Percentiles rank a stretch among this genome's conserved stretches.
phyloP scores from a whole-genome alignment of 164 flowering plant genomes.

The Paratinospora sagittata region DNA sequence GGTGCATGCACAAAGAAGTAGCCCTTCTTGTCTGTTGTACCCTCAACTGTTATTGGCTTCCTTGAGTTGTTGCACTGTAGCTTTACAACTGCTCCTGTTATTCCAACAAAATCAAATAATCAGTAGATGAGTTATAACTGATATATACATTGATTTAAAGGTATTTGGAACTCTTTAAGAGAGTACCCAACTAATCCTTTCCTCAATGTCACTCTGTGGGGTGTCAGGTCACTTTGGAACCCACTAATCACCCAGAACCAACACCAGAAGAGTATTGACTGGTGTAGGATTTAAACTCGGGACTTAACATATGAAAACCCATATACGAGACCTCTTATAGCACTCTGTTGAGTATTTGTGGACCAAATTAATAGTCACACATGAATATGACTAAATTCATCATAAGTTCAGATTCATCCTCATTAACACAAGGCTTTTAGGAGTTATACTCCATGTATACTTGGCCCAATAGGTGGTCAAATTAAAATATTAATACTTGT shows the following conservation, averaged over 20 bases:
- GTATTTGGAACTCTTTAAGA: neutral
- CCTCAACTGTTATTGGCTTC: slow-evolving; percentile 13
- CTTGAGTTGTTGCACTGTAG: slow-evolving; percentile 56
- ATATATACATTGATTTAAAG: neutral
- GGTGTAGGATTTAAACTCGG: too few relatives aligned
- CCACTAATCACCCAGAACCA: neutral
- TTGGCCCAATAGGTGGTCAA: too few relatives aligned
- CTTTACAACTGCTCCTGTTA: slow-evolving; percentile 54
- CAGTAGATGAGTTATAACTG: neutral
- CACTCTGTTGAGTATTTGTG: too few relatives aligned
- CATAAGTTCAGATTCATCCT: too few relatives aligned
- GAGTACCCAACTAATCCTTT: neutral
- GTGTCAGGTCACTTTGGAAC: neutral
- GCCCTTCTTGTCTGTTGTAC: slow-evolving; percentile 64
- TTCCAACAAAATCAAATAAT: neutral
- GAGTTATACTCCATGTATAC: too few relatives aligned
- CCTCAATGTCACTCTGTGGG: neutral
- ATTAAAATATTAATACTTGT: too few relatives aligned
- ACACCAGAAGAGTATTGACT: neutral
- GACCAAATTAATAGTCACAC: too few relatives aligned
- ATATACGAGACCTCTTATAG: too few relatives aligned
- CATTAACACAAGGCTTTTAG: too few relatives aligned
- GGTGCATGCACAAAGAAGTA: slow-evolving; percentile 50
- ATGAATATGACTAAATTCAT: too few relatives aligned
- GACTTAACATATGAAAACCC: too few relatives aligned